A percentile compares a stretch with the other conserved stretches of the same genome.
Evolutionary conservation across 2,329 filamentous ascomycete genomes (phyloP).

Genomic region (Hypoxylon sp.): DNA sequence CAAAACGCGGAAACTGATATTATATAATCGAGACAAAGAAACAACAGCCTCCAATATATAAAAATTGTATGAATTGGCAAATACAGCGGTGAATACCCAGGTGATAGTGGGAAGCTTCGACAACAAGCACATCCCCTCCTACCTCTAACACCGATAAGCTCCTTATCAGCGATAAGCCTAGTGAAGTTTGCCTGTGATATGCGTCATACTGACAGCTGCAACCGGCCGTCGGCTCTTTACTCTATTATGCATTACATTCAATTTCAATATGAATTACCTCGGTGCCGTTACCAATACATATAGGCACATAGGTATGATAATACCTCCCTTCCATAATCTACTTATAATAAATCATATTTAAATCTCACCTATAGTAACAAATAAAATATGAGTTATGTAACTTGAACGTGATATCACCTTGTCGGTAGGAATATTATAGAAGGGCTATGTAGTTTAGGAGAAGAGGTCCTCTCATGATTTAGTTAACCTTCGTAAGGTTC

Average conservation of each 20-base stretch:
- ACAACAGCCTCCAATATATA: slow-evolving; percentile 17
- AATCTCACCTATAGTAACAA: background rate
- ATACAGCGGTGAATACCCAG: slow-evolving; percentile 6
- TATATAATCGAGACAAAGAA: slow-evolving; percentile 40
- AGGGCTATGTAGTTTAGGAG: background rate
- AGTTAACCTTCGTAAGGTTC: background rate
- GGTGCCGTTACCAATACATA: background rate
- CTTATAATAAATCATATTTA: background rate
- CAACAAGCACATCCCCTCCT: slow-evolving; percentile 32
- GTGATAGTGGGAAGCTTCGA: slow-evolving; percentile 24
- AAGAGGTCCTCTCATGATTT: background rate
- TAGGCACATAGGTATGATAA: too few species aligned
- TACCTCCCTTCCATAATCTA: background rate
- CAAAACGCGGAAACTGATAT: slow-evolving; percentile 20
- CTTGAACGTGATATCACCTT: background rate
- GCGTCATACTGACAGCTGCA: slow-evolving; percentile 29
- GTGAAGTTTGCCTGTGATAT: background rate
- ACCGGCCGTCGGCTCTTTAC: slow-evolving; percentile 15
- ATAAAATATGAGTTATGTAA: background rate
- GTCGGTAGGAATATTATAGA: background rate
- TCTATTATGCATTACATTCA: background rate
- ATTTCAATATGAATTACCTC: background rate
- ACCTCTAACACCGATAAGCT: slow-evolving; percentile 22
- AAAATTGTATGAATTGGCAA: slow-evolving; percentile 12
- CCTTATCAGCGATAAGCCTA: slow-evolving; percentile 39